A percentile compares a stretch with the other conserved stretches of the same genome.
phyloP scores from a whole-genome alignment of 495 filamentous ascomycete species.

The Neurospora sublineolata region DNA sequence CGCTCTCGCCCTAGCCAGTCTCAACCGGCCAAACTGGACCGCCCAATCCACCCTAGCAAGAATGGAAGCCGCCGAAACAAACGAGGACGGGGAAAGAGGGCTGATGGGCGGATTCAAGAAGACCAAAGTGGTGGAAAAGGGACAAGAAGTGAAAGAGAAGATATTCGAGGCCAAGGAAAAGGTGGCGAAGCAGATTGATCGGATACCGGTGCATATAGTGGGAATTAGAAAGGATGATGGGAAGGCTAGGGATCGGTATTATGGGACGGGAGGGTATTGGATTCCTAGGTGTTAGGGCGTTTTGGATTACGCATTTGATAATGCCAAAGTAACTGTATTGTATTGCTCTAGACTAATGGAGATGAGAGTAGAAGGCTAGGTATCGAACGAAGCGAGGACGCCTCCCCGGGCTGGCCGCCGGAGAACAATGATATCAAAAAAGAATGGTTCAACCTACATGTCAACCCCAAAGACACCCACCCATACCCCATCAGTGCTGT shows the following conservation, averaged over 20 bases:
- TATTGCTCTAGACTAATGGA: background rate
- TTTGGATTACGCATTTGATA: background rate
- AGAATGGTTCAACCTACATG: background rate
- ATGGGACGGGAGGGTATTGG: conserved; percentile 33
- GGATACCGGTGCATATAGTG: conserved; percentile 41
- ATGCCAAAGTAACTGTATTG: background rate
- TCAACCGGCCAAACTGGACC: conserved; percentile 45
- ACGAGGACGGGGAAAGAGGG: conserved; percentile 25
- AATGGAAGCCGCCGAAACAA: conserved; percentile 16
- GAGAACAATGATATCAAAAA: background rate
- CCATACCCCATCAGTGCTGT: background rate
- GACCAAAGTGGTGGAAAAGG: conserved; percentile 29
- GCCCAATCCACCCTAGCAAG: conserved; percentile 24
- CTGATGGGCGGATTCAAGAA: conserved; percentile 20
- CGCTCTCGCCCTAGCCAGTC: conserved; percentile 34
- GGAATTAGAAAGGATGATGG: conserved; percentile 44
- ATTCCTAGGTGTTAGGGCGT: conserved; percentile 18
- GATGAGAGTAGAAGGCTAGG: background rate
- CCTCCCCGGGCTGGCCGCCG: background rate
- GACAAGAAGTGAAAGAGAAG: background rate
- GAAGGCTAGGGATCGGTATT: conserved; percentile 33
- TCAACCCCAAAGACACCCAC: background rate
- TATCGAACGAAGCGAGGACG: background rate
- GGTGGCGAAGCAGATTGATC: conserved; percentile 28
- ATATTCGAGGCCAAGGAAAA: background rate